These are phyloP conservation scores for Colletotrichum destructivum DNA, from an alignment of 2,329 filamentous ascomycete species.

Conservation along the genomic window DNA sequence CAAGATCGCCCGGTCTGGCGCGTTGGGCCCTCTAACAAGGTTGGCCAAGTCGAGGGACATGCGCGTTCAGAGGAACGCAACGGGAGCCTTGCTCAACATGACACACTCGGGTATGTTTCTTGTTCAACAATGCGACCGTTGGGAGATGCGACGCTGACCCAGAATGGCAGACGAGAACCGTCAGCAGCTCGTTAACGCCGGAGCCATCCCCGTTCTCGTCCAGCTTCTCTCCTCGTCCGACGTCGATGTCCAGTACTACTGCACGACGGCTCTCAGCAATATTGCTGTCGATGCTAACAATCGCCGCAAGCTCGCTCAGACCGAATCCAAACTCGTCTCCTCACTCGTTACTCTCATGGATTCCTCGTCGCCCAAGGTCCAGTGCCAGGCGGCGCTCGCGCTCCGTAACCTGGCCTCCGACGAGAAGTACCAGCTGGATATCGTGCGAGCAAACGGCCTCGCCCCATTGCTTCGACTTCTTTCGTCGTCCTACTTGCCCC, in stretches of 20 bases:
- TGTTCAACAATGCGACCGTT: too few species aligned
- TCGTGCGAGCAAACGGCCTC: conserved; percentile 90
- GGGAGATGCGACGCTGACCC: conserved; percentile 41
- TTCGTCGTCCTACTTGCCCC: conserved; percentile 93
- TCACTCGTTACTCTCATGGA: conserved; percentile 97
- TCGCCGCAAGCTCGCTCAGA: conserved; percentile 90
- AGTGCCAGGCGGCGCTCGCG: conserved; percentile 95
- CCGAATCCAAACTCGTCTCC: conserved; percentile 91
- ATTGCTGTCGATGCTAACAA: conserved; percentile 96
- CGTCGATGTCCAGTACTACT: conserved; percentile 99
- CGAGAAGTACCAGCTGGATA: conserved; percentile 98
- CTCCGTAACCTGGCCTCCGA: conserved; percentile 96
- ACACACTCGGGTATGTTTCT: conserved; percentile 88
- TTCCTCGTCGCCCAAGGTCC: conserved; percentile 95
- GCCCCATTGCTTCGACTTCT: conserved; percentile 88
- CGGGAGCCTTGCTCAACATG: conserved; percentile 97
- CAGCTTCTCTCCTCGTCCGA: conserved; percentile 93
- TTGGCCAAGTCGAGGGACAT: conserved; percentile 98
- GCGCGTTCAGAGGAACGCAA: conserved; percentile 97
- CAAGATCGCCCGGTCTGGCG: conserved; percentile 96
- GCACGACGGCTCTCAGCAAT: conserved; percentile 97
- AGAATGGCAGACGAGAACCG: conserved; percentile 86
- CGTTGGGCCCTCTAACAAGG: conserved; percentile 89
- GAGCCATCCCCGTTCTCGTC: conserved; percentile 97
- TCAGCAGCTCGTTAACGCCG: conserved; percentile 96